A percentile compares a stretch with the other conserved stretches of the same genome.
Conservation (phyloP, 176 grass and related monocot species). For the Musa troglodytarum region DNA sequence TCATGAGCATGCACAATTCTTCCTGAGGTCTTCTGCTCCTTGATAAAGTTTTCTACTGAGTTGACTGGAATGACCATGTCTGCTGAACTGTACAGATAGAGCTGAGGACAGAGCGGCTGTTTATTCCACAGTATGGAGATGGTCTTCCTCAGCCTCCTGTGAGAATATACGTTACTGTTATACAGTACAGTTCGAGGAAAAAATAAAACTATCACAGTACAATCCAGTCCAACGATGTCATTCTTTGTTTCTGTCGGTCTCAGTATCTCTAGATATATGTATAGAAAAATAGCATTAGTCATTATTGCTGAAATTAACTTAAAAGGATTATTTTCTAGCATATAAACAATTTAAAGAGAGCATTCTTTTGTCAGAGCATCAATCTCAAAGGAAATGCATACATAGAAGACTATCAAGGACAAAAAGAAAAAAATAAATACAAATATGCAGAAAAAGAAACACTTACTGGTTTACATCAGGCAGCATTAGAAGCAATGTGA, state of each 20-base stretch:
- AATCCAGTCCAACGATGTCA: neutral
- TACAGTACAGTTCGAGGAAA: neutral
- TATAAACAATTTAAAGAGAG: neutral
- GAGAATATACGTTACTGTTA: conserved; percentile 6
- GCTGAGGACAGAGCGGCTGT: conserved; percentile 78
- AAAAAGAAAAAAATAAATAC: neutral
- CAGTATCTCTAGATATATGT: neutral
- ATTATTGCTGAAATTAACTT: too few species aligned
- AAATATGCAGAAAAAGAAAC: conserved; percentile 11
- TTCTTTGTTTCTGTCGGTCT: neutral
- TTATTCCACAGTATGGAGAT: conserved; percentile 50
- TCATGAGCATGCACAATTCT: conserved; percentile 49
- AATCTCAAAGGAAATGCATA: neutral
- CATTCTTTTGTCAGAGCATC: neutral
- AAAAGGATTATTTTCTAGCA: neutral
- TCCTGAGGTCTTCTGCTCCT: conserved; percentile 48
- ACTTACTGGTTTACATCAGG: conserved; percentile 79
- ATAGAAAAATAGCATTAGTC: too few species aligned
- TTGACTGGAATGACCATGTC: conserved; percentile 61
- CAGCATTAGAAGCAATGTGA: conserved; percentile 46
- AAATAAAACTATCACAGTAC: neutral
- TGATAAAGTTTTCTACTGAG: conserved; percentile 64
- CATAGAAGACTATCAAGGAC: neutral
- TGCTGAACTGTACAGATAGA: conserved; percentile 85
- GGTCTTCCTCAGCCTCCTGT: conserved; percentile 60